These are phyloP conservation scores for Citrus maxima DNA, from an alignment of 345 rosid species.

Conservation along the genomic window DNA sequence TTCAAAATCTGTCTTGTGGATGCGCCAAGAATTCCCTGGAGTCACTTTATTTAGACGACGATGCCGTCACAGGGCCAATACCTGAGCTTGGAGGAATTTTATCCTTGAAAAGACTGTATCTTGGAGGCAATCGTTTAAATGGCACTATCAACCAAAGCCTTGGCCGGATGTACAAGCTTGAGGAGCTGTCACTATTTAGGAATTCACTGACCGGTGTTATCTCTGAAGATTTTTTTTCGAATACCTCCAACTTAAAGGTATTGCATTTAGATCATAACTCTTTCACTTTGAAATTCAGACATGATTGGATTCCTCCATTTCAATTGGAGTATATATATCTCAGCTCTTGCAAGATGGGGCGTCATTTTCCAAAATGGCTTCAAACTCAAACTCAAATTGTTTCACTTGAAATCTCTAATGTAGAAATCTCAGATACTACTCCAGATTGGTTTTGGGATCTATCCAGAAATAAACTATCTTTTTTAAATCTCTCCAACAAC, in stretches of 20 bases:
- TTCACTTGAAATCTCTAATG: neutral
- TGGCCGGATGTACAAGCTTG: neutral
- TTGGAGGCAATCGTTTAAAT: neutral
- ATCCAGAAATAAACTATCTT: too few relatives aligned
- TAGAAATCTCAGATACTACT: neutral
- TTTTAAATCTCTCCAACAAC: neutral
- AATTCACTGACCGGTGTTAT: neutral
- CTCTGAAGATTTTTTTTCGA: neutral
- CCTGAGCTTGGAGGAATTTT: neutral
- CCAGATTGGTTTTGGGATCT: neutral
- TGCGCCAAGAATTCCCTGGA: neutral
- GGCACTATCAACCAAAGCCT: neutral
- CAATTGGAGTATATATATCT: too few relatives aligned
- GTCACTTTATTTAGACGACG: neutral
- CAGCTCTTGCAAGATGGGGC: neutral
- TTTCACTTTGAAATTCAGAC: neutral
- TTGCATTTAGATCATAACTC: too few relatives aligned
- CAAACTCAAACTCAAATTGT: neutral
- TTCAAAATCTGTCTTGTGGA: slow-evolving; percentile 5
- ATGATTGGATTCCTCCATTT: neutral
- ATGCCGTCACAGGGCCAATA: slow-evolving; percentile 14
- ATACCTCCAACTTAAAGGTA: neutral
- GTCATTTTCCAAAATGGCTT: neutral
- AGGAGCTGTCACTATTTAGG: rapidly evolving
- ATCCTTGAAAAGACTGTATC: neutral